Conservation (phyloP, 257 asterid species). For the Voacanga thouarsii region DNA sequence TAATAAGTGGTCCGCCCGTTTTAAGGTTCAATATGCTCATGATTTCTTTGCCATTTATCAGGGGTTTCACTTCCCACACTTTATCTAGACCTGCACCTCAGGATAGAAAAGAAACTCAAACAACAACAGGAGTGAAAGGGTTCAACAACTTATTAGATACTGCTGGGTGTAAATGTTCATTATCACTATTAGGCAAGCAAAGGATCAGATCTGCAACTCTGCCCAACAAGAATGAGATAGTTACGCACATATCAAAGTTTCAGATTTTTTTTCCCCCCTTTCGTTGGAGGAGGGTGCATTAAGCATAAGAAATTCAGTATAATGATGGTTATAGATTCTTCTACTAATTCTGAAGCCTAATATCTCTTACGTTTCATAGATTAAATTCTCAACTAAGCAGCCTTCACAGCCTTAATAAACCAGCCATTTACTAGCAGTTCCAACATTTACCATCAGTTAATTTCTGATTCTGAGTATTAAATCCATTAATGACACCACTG, state of each 20-base stretch:
- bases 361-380: background rate
- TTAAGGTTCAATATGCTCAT: conserved; percentile 56
- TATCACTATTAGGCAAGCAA: background rate
- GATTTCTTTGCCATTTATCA: conserved; percentile 71
- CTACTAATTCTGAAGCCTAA: background rate
- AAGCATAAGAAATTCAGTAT: too few relatives aligned
- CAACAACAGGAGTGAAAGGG: background rate
- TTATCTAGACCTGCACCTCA: conserved; percentile 61
- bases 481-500: too few relatives aligned
- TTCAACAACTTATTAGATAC: background rate
- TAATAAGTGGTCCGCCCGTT: conserved; percentile 74
- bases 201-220: background rate
- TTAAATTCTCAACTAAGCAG: too few relatives aligned
- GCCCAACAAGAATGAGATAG: background rate
- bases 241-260: background rate
- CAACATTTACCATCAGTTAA: background rate
- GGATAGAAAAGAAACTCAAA: background rate
- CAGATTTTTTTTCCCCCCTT: background rate
- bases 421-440: background rate
- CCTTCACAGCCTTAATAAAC: background rate
- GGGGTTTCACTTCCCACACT: conserved; percentile 75
- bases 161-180: background rate
- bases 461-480: too few relatives aligned
- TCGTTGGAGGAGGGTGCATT: too few relatives aligned
- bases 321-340: too few relatives aligned